Base-by-base conservation (phyloP, 257 asterid genomes). In the Voacanga thouarsii region DNA sequence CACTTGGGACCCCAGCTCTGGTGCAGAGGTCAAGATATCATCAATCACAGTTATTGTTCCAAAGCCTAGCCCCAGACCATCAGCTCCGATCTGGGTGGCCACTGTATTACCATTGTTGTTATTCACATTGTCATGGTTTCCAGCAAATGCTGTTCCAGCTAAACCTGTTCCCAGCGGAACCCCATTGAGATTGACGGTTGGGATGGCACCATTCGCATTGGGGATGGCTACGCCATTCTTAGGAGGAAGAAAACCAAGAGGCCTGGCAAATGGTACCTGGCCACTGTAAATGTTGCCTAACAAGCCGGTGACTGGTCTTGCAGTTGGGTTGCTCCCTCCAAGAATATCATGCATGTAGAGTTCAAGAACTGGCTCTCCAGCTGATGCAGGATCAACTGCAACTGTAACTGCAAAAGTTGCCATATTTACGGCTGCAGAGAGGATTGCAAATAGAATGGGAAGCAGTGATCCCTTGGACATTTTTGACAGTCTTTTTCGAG, bases 301-400 rank as follows among this genome's bases (percentile, higher is more conserved):
- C 49, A 92, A 45, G 75, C 97, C 98, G 7, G 98, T 93, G 71
- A 92, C 83, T 0, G 95, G 97, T 0, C 97, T 72, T 33, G 99
- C 97, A 0, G 96, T 94, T 0, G 99, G 97, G 86, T 82, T 92
- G 87, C 82, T 90, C 19, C 97, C 99, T 11, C 99, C 97, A 1
- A 94, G 92, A 75, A 94, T 91, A 80, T 92, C 96, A 68, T 94
- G 99, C 96, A 92, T 90, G 94, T 84, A 92, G 16, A 94, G 75
- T 86, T 94, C 97, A 6, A 94, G 78, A 47, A 89, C 78, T 1
- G 89, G 87, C n/a, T 66, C 79, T 56, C 55, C 77, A 4, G 80
- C 79, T 6, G 86, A 59, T 11, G 73, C 78, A 33, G 91, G 81
- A 65, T 74, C 85, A 37, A 77, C 72, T 7, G 91, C 88, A 1